Evolutionary conservation across 176 grass and related monocot genomes (phyloP).

Genomic region (Oryza officinalis): DNA sequence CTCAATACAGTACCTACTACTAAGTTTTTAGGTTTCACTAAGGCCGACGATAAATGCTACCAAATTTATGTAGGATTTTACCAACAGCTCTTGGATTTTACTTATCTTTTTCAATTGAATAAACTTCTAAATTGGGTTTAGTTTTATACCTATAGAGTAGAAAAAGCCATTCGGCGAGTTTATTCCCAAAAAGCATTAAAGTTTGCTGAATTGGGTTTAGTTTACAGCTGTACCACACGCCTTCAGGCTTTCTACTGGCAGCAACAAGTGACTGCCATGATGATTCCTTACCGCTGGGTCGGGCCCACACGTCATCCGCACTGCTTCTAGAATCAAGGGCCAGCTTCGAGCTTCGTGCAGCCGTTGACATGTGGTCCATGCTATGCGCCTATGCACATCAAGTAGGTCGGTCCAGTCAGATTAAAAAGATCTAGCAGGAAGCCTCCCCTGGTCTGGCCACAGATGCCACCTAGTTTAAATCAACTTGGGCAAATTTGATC

Average conservation of each 20-base stretch:
- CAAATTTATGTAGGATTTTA: too few relatives aligned
- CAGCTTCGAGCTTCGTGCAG: conserved; percentile 27
- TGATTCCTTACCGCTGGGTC: neutral
- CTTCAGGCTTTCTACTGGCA: neutral
- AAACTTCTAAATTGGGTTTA: too few relatives aligned
- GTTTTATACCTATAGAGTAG: too few relatives aligned
- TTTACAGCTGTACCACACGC: neutral
- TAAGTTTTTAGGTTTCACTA: too few relatives aligned
- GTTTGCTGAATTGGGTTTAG: neutral
- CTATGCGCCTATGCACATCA: neutral
- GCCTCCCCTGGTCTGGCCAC: neutral
- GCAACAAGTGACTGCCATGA: neutral
- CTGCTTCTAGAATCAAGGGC: neutral
- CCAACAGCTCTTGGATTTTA: too few relatives aligned
- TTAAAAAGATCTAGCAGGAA: neutral
- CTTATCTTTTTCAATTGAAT: too few relatives aligned
- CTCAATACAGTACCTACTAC: too few relatives aligned
- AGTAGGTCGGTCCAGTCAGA: neutral
- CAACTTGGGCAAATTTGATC: neutral
- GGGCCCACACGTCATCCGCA: conserved; percentile 8
- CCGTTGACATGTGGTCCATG: conserved; percentile 32
- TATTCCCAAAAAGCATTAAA: too few relatives aligned
- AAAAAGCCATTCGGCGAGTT: too few relatives aligned
- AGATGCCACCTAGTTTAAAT: neutral
- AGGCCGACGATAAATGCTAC: too few relatives aligned